Percentiles rank a stretch among this genome's conserved stretches.
Conservation (phyloP, 2,329 filamentous ascomycete genomes). For the Fusarium sp. region DNA sequence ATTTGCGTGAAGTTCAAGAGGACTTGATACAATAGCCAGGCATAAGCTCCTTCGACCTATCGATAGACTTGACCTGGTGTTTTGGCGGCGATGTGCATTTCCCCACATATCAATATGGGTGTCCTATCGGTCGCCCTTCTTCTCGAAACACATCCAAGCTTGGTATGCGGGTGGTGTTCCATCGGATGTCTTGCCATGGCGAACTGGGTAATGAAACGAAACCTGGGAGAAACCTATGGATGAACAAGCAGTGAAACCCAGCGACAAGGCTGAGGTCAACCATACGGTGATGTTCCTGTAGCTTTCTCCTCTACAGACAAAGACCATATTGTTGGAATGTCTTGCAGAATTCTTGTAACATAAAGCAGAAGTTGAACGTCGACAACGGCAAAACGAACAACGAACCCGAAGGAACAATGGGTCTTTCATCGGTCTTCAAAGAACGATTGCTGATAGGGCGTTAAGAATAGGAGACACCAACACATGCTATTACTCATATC, state of each 20-base stretch:
- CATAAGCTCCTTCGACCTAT: not conserved
- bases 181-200: not conserved
- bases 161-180: not conserved
- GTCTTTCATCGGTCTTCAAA: not conserved
- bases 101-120: not conserved
- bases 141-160: not conserved
- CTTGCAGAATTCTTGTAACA: not conserved
- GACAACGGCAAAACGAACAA: not conserved
- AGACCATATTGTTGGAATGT: not conserved
- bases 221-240: not conserved
- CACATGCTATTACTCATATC: not conserved
- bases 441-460: not conserved
- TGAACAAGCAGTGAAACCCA: not conserved
- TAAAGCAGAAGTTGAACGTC: not conserved
- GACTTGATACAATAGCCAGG: not conserved
- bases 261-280: not conserved
- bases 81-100: not conserved
- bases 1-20: not conserved
- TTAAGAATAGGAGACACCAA: constrained; percentile 1
- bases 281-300: not conserved
- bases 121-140: not conserved
- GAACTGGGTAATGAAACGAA: not conserved
- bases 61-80: not conserved
- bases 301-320: not conserved
- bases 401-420: not conserved